Percentiles rank a stretch among this genome's conserved stretches.
Evolutionary conservation across 2,329 filamentous ascomycete species (phyloP).

Genomic region (Botryosphaeria dothidea): DNA sequence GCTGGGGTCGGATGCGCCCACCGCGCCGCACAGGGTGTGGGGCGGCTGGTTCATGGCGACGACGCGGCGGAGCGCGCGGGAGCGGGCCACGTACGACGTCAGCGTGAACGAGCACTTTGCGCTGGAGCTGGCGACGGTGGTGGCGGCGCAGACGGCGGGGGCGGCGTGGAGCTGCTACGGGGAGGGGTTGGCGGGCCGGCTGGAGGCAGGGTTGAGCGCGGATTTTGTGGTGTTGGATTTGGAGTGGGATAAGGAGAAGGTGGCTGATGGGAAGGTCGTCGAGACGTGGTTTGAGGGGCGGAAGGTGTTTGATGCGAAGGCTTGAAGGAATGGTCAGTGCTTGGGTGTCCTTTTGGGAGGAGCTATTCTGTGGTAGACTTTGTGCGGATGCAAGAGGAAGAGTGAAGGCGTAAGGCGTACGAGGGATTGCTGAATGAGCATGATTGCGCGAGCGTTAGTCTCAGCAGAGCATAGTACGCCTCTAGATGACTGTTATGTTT

Average conservation of each 20-base stretch:
- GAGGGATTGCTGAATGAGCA: background rate
- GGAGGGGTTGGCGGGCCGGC: slow-evolving; percentile 54
- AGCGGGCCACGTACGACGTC: slow-evolving; percentile 43
- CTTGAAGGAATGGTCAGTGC: background rate
- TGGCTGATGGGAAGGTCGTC: slow-evolving; percentile 49
- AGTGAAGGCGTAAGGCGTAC: background rate
- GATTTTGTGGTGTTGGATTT: slow-evolving; percentile 60
- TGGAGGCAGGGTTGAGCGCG: slow-evolving; percentile 56
- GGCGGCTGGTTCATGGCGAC: slow-evolving; percentile 62
- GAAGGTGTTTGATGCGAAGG: slow-evolving; percentile 35
- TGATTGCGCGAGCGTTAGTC: no score
- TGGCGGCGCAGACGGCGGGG: slow-evolving; percentile 57
- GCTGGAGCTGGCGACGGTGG: slow-evolving; percentile 55
- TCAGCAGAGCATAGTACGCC: no score
- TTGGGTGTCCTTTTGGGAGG: no score
- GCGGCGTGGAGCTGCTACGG: slow-evolving; percentile 61
- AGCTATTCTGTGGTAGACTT: no score
- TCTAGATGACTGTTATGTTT: no score
- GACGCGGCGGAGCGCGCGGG: slow-evolving; percentile 56
- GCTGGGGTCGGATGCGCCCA: slow-evolving; percentile 61
- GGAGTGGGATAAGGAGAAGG: slow-evolving; percentile 51
- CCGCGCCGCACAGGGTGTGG: slow-evolving; percentile 57
- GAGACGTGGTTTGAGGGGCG: slow-evolving; percentile 58
- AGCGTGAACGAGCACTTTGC: slow-evolving; percentile 56
- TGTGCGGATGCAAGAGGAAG: background rate